Conservation (phyloP, 441 rosid species). For the Adansonia gregorii region DNA sequence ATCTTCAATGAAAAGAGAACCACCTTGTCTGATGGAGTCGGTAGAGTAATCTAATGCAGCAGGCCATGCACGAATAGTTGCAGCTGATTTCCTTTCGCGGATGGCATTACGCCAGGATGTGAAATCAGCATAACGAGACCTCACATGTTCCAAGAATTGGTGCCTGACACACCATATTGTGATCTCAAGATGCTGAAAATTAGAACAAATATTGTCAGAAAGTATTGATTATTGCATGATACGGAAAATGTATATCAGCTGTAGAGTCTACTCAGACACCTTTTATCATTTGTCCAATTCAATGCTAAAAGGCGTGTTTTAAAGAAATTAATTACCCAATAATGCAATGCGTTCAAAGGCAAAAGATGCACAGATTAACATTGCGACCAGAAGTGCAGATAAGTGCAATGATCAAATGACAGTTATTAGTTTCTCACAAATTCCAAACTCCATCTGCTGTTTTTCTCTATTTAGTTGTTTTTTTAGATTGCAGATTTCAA, state of each 20-base stretch:
- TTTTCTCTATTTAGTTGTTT: background rate
- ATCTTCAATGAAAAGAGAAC: constrained; percentile 92
- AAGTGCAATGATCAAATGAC: background rate
- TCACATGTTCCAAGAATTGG: constrained; percentile 64
- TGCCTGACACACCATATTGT: constrained; percentile 82
- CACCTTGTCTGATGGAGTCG: constrained; percentile 55
- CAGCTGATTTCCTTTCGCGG: constrained; percentile 74
- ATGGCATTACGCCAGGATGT: constrained; percentile 58
- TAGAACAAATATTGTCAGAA: constrained; percentile 31
- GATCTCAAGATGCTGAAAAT: constrained; percentile 76
- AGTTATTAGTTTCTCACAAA: background rate
- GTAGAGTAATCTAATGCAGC: constrained; percentile 61
- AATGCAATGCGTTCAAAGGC: background rate
- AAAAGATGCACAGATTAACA: background rate
- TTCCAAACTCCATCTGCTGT: background rate
- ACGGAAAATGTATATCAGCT: background rate
- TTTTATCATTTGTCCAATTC: background rate
- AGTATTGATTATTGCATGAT: background rate
- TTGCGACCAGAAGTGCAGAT: background rate
- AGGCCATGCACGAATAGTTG: constrained; percentile 82
- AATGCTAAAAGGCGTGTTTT: background rate
- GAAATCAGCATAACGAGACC: constrained; percentile 52
- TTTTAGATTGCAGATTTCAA: background rate
- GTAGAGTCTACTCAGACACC: too few relatives aligned
- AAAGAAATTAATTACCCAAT: background rate